phyloP scores from a whole-genome alignment of 1,284 basidiomycete genomes.

The Bjerkandera adusta region DNA sequence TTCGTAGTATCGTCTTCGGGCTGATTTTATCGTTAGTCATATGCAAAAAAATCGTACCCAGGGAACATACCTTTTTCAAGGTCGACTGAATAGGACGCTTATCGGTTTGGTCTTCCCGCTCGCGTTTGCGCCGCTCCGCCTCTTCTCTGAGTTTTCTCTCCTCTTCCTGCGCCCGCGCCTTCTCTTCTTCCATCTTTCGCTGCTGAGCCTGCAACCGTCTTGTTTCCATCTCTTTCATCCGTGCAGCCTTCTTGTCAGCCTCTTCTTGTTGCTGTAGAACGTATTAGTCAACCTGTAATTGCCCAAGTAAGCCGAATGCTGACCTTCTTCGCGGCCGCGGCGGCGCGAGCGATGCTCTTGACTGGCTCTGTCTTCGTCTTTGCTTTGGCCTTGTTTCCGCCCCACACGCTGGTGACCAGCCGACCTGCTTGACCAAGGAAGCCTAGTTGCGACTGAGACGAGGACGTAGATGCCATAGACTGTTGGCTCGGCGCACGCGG shows the following conservation, averaged over 20 bases:
- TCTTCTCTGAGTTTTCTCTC: conserved; percentile 73
- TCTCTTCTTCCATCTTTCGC: conserved; percentile 80
- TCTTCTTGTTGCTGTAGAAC: conserved; percentile 78
- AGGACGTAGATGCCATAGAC: conserved; percentile 49
- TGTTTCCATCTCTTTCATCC: conserved; percentile 78
- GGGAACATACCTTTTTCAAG: conserved; percentile 57
- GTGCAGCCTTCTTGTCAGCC: conserved; percentile 71
- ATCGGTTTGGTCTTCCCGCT: conserved; percentile 71
- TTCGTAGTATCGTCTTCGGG: conserved; percentile 57
- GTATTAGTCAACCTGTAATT: conserved; percentile 5
- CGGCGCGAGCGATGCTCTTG: conserved; percentile 82
- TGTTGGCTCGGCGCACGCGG: conserved; percentile 46
- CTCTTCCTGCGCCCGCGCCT: conserved; percentile 55
- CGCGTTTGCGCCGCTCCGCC: conserved; percentile 66
- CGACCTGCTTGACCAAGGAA: conserved; percentile 69
- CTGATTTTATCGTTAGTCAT: neutral
- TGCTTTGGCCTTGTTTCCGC: conserved; percentile 63
- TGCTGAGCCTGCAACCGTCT: conserved; percentile 69
- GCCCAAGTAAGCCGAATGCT: conserved; percentile 13
- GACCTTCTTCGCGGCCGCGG: conserved; percentile 84
- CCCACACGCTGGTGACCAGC: conserved; percentile 59
- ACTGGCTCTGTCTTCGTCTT: conserved; percentile 68
- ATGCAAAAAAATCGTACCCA: neutral
- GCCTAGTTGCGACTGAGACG: conserved; percentile 54
- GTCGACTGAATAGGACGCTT: conserved; percentile 53